A percentile compares a stretch with the other conserved stretches of the same genome.
Evolutionary conservation across 306 rosid species (phyloP).

Genomic region (Inga oerstediana): DNA sequence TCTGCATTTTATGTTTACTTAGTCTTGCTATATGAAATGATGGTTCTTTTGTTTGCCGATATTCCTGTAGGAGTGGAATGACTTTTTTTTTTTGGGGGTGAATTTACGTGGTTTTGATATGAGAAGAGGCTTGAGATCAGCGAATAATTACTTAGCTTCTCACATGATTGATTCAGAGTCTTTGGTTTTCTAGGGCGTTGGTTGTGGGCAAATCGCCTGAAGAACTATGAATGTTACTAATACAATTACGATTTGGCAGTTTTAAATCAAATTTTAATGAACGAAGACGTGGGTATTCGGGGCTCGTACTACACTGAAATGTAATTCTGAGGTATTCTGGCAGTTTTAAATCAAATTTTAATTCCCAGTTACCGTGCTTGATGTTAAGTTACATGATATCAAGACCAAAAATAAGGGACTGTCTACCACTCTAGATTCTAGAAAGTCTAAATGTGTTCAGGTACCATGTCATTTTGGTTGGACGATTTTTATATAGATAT

Average conservation of each 20-base stretch:
- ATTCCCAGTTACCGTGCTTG: no score
- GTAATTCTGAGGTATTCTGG: no score
- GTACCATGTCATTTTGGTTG: no score
- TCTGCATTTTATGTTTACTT: not conserved
- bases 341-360: no score
- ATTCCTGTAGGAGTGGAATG: not conserved
- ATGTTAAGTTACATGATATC: no score
- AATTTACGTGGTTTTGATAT: not conserved
- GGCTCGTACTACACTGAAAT: not conserved
- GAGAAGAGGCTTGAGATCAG: not conserved
- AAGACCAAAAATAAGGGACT: no score
- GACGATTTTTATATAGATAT: not conserved
- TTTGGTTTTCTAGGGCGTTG: not conserved
- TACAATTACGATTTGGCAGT: not conserved
- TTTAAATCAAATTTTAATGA: not conserved
- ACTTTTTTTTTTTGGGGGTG: not conserved
- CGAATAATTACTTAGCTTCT: not conserved
- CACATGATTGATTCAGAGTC: not conserved
- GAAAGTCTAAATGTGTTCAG: no score
- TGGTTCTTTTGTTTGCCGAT: not conserved
- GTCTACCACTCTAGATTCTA: no score
- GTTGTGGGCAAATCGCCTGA: not conserved
- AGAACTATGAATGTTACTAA: not conserved
- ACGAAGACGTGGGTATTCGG: not conserved
- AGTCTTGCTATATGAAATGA: not conserved